A percentile compares a stretch with the other conserved stretches of the same genome.
These are phyloP conservation scores for Medicago lupulina DNA, from an alignment of 306 rosid genomes.

Conservation along the genomic window DNA sequence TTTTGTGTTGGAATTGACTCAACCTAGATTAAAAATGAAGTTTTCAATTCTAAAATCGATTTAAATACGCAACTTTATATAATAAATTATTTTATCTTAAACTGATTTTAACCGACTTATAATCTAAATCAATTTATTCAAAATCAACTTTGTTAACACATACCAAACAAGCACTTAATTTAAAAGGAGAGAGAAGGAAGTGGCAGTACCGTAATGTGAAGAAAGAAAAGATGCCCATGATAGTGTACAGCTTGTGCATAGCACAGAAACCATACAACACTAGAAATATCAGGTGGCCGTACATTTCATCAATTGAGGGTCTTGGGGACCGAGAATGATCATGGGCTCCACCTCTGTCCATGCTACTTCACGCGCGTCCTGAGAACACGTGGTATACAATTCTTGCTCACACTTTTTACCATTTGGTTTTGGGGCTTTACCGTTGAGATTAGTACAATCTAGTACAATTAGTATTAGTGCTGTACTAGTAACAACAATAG, in stretches of 20 bases:
- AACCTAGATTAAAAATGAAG: no score
- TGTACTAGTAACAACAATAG: no score
- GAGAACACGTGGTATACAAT: not conserved
- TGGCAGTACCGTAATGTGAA: conserved; percentile 55
- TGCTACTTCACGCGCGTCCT: conserved; percentile 1
- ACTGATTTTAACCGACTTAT: no score
- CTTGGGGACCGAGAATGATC: conserved; percentile 54
- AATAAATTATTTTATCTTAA: no score
- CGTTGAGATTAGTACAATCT: not conserved
- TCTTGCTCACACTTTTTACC: not conserved
- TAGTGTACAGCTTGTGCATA: conserved; percentile 54
- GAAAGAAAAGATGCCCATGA: conserved; percentile 57
- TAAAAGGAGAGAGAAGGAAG: conserved; percentile 53
- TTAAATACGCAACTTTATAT: no score
- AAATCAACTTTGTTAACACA: no score
- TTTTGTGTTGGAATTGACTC: no score
- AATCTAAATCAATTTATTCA: no score
- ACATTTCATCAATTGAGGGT: conserved; percentile 51
- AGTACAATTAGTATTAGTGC: not conserved
- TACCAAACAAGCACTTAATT: not conserved
- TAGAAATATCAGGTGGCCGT: conserved; percentile 61
- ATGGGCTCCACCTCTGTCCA: conserved; percentile 51
- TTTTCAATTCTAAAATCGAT: no score
- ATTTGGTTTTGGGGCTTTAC: not conserved
- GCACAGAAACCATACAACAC: conserved; percentile 47